Conservation (phyloP, 2,329 filamentous ascomycete genomes). For the Mariannaea sp. region DNA sequence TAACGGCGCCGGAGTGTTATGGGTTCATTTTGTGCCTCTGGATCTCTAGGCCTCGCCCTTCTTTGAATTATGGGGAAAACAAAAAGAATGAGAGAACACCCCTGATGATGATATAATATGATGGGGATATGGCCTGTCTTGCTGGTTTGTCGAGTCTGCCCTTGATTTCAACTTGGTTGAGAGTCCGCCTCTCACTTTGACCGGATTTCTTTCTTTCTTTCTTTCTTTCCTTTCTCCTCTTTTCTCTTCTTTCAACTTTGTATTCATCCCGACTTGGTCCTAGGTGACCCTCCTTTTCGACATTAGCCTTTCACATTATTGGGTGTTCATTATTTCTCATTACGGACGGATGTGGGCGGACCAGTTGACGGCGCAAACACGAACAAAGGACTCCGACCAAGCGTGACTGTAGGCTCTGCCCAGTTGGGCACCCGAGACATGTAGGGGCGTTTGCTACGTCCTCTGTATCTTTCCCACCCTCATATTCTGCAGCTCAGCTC, state of each 20-base stretch:
- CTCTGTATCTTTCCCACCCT: neutral
- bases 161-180: no score
- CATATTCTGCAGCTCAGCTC: neutral
- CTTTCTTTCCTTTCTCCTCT: neutral
- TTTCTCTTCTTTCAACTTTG: slow-evolving; percentile 1
- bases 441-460: slow-evolving; percentile 25
- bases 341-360: slow-evolving; percentile 26
- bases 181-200: no score
- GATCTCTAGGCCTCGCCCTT: no score
- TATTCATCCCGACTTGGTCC: neutral
- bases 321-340: slow-evolving; percentile 17
- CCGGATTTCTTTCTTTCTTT: slow-evolving; percentile 1
- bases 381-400: slow-evolving; percentile 31
- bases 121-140: slow-evolving; percentile 6
- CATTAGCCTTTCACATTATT: slow-evolving; percentile 1
- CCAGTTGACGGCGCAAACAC: slow-evolving; percentile 28
- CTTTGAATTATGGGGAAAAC: slow-evolving; percentile 6
- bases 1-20: slow-evolving; percentile 12
- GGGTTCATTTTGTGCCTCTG: neutral
- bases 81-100: slow-evolving; percentile 8
- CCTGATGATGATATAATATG: slow-evolving; percentile 18
- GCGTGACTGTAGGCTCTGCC: slow-evolving; percentile 14
- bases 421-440: slow-evolving; percentile 37
- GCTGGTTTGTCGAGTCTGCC: no score
- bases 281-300: neutral